These are phyloP conservation scores for Rosa hybrid DNA, from an alignment of 331 rosid species.

Conservation along the genomic window DNA sequence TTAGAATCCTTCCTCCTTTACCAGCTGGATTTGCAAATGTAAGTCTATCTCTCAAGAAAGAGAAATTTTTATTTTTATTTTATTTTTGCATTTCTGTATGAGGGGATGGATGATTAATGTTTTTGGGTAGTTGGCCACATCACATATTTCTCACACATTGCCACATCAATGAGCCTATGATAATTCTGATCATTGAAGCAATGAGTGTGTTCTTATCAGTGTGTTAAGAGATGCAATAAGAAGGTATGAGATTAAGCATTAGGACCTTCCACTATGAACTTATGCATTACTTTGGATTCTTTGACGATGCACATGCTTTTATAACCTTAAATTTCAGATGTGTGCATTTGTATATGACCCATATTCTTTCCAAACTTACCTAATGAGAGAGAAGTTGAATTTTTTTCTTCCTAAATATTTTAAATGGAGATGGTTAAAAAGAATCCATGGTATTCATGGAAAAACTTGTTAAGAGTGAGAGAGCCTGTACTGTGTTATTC, in stretches of 20 bases:
- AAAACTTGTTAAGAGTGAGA: background rate
- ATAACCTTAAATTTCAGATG: background rate
- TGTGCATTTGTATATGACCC: background rate
- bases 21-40: slow-evolving; percentile 78
- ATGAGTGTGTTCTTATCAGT: background rate
- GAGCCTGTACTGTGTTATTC: background rate
- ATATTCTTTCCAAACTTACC: background rate
- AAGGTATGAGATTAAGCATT: background rate
- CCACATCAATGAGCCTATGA: background rate
- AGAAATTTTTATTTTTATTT: too few relatives aligned
- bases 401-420: background rate
- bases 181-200: background rate
- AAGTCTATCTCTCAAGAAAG: slow-evolving; percentile 29
- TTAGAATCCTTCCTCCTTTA: slow-evolving; percentile 78
- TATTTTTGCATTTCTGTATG: background rate
- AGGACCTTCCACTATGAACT: background rate
- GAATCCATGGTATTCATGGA: background rate
- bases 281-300: slow-evolving; percentile 5
- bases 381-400: background rate
- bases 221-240: background rate
- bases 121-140: background rate
- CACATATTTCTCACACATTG: background rate
- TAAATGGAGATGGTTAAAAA: background rate
- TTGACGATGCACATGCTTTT: background rate
- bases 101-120: background rate